phyloP scores from a whole-genome alignment of 352 stramenopile species.

The Pythium scleroteichum region DNA sequence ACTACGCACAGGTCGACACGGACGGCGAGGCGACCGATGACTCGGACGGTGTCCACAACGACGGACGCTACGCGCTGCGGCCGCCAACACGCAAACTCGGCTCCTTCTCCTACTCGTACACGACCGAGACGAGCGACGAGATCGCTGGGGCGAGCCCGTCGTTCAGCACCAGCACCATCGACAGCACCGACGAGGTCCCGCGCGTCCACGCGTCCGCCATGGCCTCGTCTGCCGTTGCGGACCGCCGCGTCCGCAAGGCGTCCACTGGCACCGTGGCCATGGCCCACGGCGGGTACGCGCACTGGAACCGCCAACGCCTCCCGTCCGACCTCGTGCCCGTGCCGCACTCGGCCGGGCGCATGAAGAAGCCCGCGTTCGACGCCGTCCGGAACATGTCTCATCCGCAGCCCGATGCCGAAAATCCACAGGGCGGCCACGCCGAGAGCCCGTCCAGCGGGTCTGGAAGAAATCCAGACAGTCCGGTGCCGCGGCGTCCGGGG shows the following conservation, averaged over 20 bases:
- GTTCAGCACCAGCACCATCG: constrained; percentile 22
- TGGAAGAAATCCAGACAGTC: constrained; percentile 5
- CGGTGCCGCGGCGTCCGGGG: constrained; percentile 7
- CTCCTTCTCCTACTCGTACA: constrained; percentile 71
- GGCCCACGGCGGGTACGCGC: constrained; percentile 19
- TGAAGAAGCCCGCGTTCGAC: constrained; percentile 17
- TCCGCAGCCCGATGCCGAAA: neutral
- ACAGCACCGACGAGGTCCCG: constrained; percentile 12
- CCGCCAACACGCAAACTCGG: constrained; percentile 33
- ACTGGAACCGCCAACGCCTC: constrained; percentile 23
- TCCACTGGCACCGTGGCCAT: neutral
- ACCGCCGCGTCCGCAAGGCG: neutral
- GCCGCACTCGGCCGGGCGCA: constrained; percentile 8
- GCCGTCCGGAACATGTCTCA: constrained; percentile 2
- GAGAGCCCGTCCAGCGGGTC: constrained; percentile 1
- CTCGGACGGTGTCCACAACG: neutral
- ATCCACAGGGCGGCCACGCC: constrained; percentile 24
- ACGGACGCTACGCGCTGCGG: neutral
- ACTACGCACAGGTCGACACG: constrained; percentile 34
- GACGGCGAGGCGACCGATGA: constrained; percentile 29
- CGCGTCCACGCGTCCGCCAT: constrained; percentile 16
- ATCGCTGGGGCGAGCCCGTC: constrained; percentile 19
- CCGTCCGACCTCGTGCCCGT: constrained; percentile 27
- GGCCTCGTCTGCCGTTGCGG: constrained; percentile 2
- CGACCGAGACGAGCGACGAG: constrained; percentile 72